These are phyloP conservation scores for Plasmodium gonderi DNA, from an alignment of 169 alveolate species.

Conservation along the genomic window DNA sequence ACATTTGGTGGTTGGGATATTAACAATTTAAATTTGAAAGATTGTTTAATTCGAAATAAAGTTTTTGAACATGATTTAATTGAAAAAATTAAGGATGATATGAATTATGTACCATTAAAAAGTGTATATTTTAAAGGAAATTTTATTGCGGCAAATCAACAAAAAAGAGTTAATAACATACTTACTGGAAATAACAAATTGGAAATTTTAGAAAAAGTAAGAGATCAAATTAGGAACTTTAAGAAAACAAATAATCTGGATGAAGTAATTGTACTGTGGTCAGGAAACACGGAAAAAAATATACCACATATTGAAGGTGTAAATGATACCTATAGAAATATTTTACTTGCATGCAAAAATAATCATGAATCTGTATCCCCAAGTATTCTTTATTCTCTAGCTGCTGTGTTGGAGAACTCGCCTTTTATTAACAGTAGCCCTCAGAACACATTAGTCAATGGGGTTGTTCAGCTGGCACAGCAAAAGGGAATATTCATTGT, in stretches of 20 bases:
- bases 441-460: slow-evolving; percentile 91
- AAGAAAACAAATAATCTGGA: slow-evolving; percentile 85
- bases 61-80: slow-evolving; percentile 89
- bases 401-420: slow-evolving; percentile 88
- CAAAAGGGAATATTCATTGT: slow-evolving; percentile 86
- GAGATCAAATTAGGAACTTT: slow-evolving; percentile 88
- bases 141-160: slow-evolving; percentile 91
- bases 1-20: slow-evolving; percentile 93
- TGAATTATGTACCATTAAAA: slow-evolving; percentile 86
- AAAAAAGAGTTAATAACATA: slow-evolving; percentile 90
- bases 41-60: slow-evolving; percentile 89
- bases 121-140: slow-evolving; percentile 86
- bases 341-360: slow-evolving; percentile 82
- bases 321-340: slow-evolving; percentile 87
- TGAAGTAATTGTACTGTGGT: slow-evolving; percentile 91
- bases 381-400: slow-evolving; percentile 89
- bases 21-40: slow-evolving; percentile 83
- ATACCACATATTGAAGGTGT: slow-evolving; percentile 83
- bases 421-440: slow-evolving; percentile 94
- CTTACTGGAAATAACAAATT: slow-evolving; percentile 83
- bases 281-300: slow-evolving; percentile 93
- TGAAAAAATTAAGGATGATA: slow-evolving; percentile 80
- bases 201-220: slow-evolving; percentile 85
- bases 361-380: slow-evolving; percentile 88
- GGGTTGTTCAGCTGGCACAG: slow-evolving; percentile 89